A percentile compares a stretch with the other conserved stretches of the same genome.
Evolutionary conservation across 192 early-diverging fungal genomes (phyloP).

Genomic region (Gryganskiella cystojenkinii): DNA sequence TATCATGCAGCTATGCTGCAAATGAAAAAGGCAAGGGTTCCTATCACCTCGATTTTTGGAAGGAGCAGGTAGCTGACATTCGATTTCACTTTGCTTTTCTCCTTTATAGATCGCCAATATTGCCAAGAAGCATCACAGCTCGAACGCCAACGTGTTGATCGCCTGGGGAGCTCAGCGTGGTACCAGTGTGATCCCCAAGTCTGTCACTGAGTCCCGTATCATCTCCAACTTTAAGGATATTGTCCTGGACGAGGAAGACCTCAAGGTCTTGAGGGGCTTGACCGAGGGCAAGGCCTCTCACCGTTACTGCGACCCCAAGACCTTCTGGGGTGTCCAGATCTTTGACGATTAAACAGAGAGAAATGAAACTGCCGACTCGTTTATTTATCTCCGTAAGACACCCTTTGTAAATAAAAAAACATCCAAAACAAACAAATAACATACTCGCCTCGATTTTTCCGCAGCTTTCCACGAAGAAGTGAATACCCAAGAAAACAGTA

Average conservation of each 20-base stretch:
- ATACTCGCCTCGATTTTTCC: too few relatives aligned
- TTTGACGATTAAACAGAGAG: background rate
- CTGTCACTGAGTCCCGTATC: slow-evolving; percentile 72
- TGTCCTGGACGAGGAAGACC: slow-evolving; percentile 56
- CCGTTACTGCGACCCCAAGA: slow-evolving; percentile 58
- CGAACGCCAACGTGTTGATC: slow-evolving; percentile 79
- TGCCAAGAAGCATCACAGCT: slow-evolving; percentile 71
- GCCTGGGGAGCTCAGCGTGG: slow-evolving; percentile 82
- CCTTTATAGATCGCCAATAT: slow-evolving; percentile 65
- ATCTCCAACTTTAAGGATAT: slow-evolving; percentile 67
- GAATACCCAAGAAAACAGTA: too few relatives aligned
- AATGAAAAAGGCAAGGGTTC: too few relatives aligned
- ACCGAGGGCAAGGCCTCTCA: slow-evolving; percentile 44
- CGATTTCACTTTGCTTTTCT: background rate
- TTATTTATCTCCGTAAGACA: too few relatives aligned
- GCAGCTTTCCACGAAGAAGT: too few relatives aligned
- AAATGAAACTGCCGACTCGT: too few relatives aligned
- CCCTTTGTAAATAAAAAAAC: too few relatives aligned
- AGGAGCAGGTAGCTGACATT: too few relatives aligned
- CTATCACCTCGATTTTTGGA: background rate
- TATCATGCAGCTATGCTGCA: background rate
- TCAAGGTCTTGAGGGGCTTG: slow-evolving; percentile 37
- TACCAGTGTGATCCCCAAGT: slow-evolving; percentile 85
- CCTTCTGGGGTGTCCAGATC: slow-evolving; percentile 28
- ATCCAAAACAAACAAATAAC: too few relatives aligned